phyloP scores from a whole-genome alignment of 2,329 filamentous ascomycete species.

The Botrytis porri region DNA sequence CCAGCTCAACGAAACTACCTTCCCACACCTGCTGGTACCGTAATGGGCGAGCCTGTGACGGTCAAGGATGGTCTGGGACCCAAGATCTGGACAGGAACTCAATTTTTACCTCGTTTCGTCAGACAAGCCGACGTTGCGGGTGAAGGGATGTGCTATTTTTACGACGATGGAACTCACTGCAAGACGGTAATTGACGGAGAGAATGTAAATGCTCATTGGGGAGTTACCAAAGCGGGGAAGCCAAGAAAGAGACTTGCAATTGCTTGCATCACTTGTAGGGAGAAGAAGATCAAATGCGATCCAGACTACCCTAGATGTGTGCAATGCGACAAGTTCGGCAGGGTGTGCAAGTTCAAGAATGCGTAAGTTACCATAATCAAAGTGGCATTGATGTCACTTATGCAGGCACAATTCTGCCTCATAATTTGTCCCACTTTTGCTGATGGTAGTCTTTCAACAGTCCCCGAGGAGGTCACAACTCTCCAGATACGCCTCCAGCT shows the following conservation, averaged over 20 bases:
- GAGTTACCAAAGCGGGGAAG: constrained; percentile 90
- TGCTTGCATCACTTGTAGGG: constrained; percentile 87
- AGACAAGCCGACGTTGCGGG: constrained; percentile 66
- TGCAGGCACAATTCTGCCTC: neutral
- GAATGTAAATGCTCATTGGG: constrained; percentile 86
- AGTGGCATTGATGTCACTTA: neutral
- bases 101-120: constrained; percentile 65
- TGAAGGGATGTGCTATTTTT: constrained; percentile 80
- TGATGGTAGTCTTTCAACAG: constrained; percentile 39
- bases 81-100: constrained; percentile 67
- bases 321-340: constrained; percentile 88
- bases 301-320: constrained; percentile 83
- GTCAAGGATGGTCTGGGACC: constrained; percentile 61
- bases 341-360: constrained; percentile 80
- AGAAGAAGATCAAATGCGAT: constrained; percentile 98
- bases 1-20: constrained; percentile 30
- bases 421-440: constrained; percentile 30
- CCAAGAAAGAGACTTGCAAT: constrained; percentile 87
- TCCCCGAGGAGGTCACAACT: constrained; percentile 38
- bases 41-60: constrained; percentile 32
- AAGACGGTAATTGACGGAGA: constrained; percentile 83
- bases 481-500: constrained; percentile 38
- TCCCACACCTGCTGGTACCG: constrained; percentile 30
- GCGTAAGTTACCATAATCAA: constrained; percentile 59
- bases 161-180: constrained; percentile 80